Percentiles rank a stretch among this genome's conserved stretches.
phyloP scores from a whole-genome alignment of 83 land plant species.

The Picea engelmannii region DNA sequence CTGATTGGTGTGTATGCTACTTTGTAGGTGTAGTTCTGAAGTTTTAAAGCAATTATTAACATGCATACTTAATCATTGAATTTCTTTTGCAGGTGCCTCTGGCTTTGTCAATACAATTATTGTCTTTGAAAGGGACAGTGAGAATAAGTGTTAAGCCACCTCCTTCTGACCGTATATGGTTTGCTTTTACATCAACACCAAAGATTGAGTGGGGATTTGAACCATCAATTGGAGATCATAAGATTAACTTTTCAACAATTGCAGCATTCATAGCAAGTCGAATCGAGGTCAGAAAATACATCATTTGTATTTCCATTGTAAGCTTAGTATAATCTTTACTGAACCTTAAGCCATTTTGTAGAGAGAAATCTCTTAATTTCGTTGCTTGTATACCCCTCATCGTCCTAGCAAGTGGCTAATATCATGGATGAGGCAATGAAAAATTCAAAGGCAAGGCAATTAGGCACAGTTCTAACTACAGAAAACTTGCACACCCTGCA shows the following conservation, averaged over 20 bases:
- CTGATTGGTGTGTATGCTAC: not conserved
- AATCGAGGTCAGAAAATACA: constrained; percentile 57
- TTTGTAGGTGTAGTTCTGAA: not conserved
- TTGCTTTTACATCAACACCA: constrained; percentile 81
- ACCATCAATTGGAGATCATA: constrained; percentile 80
- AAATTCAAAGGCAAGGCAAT: not conserved
- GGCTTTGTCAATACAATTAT: constrained; percentile 61
- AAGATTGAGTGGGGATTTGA: constrained; percentile 71
- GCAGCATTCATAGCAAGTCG: constrained; percentile 63
- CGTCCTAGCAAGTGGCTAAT: not conserved
- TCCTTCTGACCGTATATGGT: constrained; percentile 96
- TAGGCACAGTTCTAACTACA: too few species aligned
- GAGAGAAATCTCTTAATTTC: not conserved
- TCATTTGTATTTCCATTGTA: not conserved
- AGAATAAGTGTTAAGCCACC: constrained; percentile 80
- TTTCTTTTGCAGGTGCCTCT: constrained; percentile 72
- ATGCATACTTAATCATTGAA: not conserved
- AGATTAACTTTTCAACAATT: constrained; percentile 63
- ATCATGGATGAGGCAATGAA: not conserved
- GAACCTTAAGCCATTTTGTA: not conserved
- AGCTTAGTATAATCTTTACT: not conserved
- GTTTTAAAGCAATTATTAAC: not conserved
- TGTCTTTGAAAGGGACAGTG: constrained; percentile 75
- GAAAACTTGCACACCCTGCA: too few species aligned
- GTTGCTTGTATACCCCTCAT: not conserved